Evolutionary conservation across 2,329 filamentous ascomycete species (phyloP).

Genomic region (Stagonosporopsis tanaceti): DNA sequence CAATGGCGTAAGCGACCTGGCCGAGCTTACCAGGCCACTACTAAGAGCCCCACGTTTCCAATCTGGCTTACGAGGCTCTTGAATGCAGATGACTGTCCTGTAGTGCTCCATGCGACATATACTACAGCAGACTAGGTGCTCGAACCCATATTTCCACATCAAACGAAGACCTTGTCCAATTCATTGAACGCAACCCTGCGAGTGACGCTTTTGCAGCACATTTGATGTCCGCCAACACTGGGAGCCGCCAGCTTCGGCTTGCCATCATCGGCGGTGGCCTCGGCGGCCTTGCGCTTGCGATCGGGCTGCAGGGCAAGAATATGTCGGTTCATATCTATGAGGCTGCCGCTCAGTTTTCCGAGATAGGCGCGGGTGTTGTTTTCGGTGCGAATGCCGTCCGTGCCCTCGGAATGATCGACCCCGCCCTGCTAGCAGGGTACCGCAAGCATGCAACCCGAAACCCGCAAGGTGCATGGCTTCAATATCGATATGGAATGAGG

Average conservation of each 20-base stretch:
- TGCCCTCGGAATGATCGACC: not conserved
- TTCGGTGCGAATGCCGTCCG: not conserved
- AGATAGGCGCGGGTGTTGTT: not conserved
- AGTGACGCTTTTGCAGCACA: not conserved
- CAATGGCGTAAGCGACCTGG: not conserved
- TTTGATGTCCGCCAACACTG: not conserved
- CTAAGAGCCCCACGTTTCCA: not conserved
- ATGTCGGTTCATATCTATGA: not conserved
- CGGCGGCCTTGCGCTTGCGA: not conserved
- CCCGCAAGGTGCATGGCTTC: not conserved
- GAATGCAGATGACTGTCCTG: not conserved
- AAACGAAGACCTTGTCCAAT: not conserved
- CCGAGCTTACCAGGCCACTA: not conserved
- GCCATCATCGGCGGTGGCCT: not conserved
- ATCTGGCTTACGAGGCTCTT: not conserved
- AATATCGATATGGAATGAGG: not conserved
- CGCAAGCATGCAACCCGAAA: not conserved
- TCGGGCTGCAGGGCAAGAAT: not conserved
- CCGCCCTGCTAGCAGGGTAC: not conserved
- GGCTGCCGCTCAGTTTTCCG: not conserved
- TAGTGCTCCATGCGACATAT: not conserved
- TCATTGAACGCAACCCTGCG: not conserved
- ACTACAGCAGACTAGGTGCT: not conserved
- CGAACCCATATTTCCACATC: not conserved
- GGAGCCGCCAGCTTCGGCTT: not conserved